A percentile compares a stretch with the other conserved stretches of the same genome.
phyloP scores from a whole-genome alignment of 2,329 filamentous ascomycete genomes.

The Penicillium sp. region DNA sequence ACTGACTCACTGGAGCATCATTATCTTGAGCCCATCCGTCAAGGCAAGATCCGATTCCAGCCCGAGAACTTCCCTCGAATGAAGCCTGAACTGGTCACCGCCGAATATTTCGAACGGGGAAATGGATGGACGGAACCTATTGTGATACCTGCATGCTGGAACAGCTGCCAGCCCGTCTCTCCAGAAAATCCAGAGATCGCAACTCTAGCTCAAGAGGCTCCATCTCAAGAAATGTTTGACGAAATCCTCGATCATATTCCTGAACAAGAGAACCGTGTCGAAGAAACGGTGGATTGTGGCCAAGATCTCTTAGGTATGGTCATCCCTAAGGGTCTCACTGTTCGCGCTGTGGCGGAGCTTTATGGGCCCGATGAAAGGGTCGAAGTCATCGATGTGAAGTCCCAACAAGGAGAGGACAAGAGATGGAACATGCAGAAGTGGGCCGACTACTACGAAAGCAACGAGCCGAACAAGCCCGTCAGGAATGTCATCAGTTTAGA shows the following conservation, averaged over 20 bases:
- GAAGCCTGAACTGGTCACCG: conserved; percentile 59
- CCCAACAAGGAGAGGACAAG: conserved; percentile 62
- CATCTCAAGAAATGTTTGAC: conserved; percentile 42
- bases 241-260: conserved; percentile 34
- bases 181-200: conserved; percentile 26
- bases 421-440: conserved; percentile 64
- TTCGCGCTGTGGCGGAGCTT: conserved; percentile 60
- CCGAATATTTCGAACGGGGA: conserved; percentile 60
- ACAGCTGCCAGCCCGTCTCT: conserved; percentile 49
- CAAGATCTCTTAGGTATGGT: conserved; percentile 67
- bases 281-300: conserved; percentile 55
- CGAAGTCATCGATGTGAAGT: conserved; percentile 67
- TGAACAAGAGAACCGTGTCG: conserved; percentile 26
- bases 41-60: conserved; percentile 59
- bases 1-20: conserved; percentile 63
- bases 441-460: conserved; percentile 64
- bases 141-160: conserved; percentile 60
- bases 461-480: conserved; percentile 55
- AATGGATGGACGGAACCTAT: conserved; percentile 64
- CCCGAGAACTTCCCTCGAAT: conserved; percentile 62
- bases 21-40: conserved; percentile 64
- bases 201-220: conserved; percentile 32
- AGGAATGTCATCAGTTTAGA: conserved; percentile 68
- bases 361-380: conserved; percentile 61
- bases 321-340: conserved; percentile 61